Evolutionary conservation across 2,329 filamentous ascomycete genomes (phyloP).

Genomic region (Paracorniculantispora psalliotae): DNA sequence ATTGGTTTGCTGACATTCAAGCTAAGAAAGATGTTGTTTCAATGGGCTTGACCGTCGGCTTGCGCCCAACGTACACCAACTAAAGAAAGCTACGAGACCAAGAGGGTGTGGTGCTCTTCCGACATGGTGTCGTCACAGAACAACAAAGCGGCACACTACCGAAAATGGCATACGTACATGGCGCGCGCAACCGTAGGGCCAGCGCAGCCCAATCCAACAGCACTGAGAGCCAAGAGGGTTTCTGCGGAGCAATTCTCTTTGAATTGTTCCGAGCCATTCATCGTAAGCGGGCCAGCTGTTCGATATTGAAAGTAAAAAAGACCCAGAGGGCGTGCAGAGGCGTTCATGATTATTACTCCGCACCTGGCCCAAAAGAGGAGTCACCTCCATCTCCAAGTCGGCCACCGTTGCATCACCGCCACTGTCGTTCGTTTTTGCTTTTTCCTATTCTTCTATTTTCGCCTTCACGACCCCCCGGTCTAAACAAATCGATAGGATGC

Average conservation of each 20-base stretch:
- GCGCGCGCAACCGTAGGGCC: neutral
- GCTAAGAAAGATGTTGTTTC: neutral
- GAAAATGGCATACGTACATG: neutral
- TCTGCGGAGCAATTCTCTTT: neutral
- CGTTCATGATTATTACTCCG: neutral
- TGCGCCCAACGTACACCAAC: neutral
- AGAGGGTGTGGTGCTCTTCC: neutral
- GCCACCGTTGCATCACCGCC: neutral
- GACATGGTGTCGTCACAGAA: neutral
- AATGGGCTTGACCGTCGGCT: neutral
- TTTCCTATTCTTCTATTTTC: neutral
- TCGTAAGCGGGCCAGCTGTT: neutral
- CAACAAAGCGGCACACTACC: neutral
- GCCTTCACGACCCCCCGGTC: neutral
- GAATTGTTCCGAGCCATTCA: neutral
- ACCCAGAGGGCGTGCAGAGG: neutral
- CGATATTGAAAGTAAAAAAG: too few species aligned
- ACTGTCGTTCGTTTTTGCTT: conserved; percentile 1
- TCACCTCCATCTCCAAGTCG: neutral
- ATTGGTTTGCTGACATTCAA: too few species aligned
- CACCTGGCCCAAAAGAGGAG: neutral
- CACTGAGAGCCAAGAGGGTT: neutral
- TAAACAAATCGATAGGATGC: neutral
- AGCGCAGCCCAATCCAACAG: neutral
- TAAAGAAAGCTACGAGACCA: neutral